Evolutionary conservation across 2,329 filamentous ascomycete genomes (phyloP), one percentile per base, ranked within the genome.

Genomic region (Colletotrichum filicis): DNA sequence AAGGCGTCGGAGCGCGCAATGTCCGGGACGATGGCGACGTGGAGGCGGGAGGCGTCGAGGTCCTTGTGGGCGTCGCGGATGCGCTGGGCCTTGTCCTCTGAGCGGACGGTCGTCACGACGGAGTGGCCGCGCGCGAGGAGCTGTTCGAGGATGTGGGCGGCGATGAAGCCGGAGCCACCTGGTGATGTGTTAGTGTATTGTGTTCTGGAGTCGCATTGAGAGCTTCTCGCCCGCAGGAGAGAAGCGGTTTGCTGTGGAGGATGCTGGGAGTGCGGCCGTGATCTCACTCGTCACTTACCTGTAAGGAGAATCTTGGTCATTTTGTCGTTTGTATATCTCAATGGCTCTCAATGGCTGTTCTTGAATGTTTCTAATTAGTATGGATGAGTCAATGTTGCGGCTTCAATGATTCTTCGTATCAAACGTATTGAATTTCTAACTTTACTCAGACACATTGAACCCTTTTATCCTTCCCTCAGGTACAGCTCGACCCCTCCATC

Each of bases 1-100:
- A 97, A 97, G 70, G 95, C 94, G 68, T 88, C 87, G 56, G 91
- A 87, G 78, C 91, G 82, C 4, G 94, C 93, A 76, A 97, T 93
- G 79, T 97, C 94, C 22, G 92, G 90, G 28, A 97, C 94, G 76
- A 97, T 91, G 68, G 80, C 84, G 14, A 88, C 83, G 37, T 82
- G 78, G 22, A 91, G 86, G 37, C 84, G 83, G 16, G 88, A 83
- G 57, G 79, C 77, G 71, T 77, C 78, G 72, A 85, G 79, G 24
- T 81, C 79, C 2, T 86, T 82, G 78, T 89, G 84, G 11, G 87
- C 85, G 64, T 83, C 81, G 59, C 85, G 85, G 74, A 91, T 87
- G 76, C 84, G 85, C 57, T 83, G 76, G 22, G 88, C 88, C 78
- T 91, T 90, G 59, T 85, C 83, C 74, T 89, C 84, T 58, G 84